phyloP scores from a whole-genome alignment of 1,139 yeast genomes.

The Geotrichum australiense region DNA sequence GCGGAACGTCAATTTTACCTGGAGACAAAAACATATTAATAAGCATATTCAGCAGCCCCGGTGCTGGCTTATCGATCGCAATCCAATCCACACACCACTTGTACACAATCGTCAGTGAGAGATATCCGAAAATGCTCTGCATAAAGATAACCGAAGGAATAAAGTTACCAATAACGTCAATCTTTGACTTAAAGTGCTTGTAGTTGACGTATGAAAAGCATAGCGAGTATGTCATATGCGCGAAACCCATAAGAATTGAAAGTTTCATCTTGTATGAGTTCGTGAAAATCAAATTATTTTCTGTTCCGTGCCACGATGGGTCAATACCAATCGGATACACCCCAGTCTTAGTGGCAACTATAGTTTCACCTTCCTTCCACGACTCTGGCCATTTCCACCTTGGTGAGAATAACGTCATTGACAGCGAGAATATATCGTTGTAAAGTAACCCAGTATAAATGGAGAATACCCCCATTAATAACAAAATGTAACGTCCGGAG shows the following conservation, averaged over 20 bases:
- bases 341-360: conserved; percentile 58
- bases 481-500: conserved; percentile 79
- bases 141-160: conserved; percentile 89
- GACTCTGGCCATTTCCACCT: conserved; percentile 91
- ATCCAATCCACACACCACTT: conserved; percentile 96
- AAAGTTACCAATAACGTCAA: conserved; percentile 88
- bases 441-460: conserved; percentile 90
- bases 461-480: conserved; percentile 88
- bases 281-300: conserved; percentile 79
- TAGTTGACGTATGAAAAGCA: conserved; percentile 80
- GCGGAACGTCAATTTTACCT: conserved; percentile 73
- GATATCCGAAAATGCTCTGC: conserved; percentile 94
- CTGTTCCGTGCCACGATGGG: conserved; percentile 96
- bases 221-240: conserved; percentile 89
- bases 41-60: conserved; percentile 89
- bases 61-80: conserved; percentile 67
- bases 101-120: conserved; percentile 75
- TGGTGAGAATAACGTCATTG: conserved; percentile 75
- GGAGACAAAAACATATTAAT: conserved; percentile 95
- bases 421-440: conserved; percentile 86
- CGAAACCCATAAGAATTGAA: conserved; percentile 89
- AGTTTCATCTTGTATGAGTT: conserved; percentile 96
- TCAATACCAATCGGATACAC: conserved; percentile 83
- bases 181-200: conserved; percentile 59
- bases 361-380: conserved; percentile 54